A percentile compares a stretch with the other conserved stretches of the same genome.
Conservation (phyloP, 345 rosid species). For the Populus davidiana region DNA sequence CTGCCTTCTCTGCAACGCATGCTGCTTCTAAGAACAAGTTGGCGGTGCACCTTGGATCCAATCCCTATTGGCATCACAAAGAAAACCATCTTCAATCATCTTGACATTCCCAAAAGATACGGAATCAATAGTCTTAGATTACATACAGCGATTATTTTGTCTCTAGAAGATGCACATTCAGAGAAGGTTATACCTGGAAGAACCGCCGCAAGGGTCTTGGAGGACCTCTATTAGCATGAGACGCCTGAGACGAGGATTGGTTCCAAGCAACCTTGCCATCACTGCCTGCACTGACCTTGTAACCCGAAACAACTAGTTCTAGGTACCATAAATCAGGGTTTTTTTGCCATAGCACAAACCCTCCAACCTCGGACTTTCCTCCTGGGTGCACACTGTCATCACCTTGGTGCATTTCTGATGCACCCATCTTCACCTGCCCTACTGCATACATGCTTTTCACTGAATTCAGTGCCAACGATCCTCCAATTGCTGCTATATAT, state of each 20-base stretch:
- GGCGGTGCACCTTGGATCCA: conserved; percentile 83
- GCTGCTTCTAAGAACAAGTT: conserved; percentile 68
- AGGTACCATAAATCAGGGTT: conserved; percentile 86
- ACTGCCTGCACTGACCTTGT: conserved; percentile 86
- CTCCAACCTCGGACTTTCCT: conserved; percentile 70
- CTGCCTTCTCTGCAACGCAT: conserved; percentile 60
- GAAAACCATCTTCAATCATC: background rate
- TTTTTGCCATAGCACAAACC: conserved; percentile 90
- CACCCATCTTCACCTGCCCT: conserved; percentile 83
- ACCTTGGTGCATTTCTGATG: conserved; percentile 66
- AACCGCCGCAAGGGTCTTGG: conserved; percentile 86
- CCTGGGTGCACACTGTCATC: conserved; percentile 43
- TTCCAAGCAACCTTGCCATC: conserved; percentile 91
- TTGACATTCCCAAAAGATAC: background rate
- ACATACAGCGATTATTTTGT: background rate
- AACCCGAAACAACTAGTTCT: conserved; percentile 80
- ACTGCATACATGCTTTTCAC: conserved; percentile 78
- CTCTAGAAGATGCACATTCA: background rate
- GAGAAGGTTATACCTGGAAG: conserved; percentile 55
- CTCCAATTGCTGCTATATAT: conserved; percentile 82
- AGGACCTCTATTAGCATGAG: conserved; percentile 73
- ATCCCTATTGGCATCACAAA: conserved; percentile 43
- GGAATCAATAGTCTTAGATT: background rate
- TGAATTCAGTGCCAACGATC: conserved; percentile 51
- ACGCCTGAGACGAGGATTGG: conserved; percentile 80